These are phyloP conservation scores for Schoenoplectus tabernaemontani DNA, from an alignment of 202 grass and related monocot genomes.

Conservation along the genomic window DNA sequence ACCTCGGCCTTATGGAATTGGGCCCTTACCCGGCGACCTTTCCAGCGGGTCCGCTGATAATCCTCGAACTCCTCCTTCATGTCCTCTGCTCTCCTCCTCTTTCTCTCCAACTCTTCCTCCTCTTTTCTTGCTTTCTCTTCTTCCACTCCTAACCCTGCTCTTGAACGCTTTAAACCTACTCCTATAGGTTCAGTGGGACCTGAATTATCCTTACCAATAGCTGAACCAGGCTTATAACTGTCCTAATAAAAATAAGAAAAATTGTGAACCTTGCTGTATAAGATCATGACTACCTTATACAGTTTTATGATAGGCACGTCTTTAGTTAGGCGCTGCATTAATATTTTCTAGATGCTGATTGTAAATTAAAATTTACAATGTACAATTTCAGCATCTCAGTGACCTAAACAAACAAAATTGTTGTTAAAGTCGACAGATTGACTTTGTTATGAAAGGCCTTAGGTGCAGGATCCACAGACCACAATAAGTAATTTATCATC, in stretches of 20 bases:
- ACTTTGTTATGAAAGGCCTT: not conserved
- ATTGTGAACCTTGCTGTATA: not conserved
- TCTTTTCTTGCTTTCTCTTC: slow-evolving; percentile 28
- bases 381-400: not conserved
- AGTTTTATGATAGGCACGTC: not conserved
- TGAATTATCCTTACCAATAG: slow-evolving; percentile 23
- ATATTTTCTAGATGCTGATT: not conserved
- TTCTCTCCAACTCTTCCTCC: slow-evolving; percentile 32
- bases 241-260: slow-evolving; percentile 4
- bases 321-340: not conserved
- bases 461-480: not conserved
- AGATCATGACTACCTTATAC: not conserved
- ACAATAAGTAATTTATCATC: not conserved
- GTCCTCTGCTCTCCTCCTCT: slow-evolving; percentile 38
- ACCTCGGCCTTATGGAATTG: slow-evolving; percentile 68
- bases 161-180: slow-evolving; percentile 52
- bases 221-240: slow-evolving; percentile 31
- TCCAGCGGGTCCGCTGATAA: slow-evolving; percentile 66
- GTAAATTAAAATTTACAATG: no score
- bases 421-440: not conserved
- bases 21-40: slow-evolving; percentile 38
- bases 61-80: slow-evolving; percentile 59
- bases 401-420: not conserved
- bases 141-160: slow-evolving; percentile 43
- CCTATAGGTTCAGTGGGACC: slow-evolving; percentile 48